These are phyloP conservation scores for Pontederia paniculata DNA, from an alignment of 176 grass and related monocot species.

Conservation along the genomic window DNA sequence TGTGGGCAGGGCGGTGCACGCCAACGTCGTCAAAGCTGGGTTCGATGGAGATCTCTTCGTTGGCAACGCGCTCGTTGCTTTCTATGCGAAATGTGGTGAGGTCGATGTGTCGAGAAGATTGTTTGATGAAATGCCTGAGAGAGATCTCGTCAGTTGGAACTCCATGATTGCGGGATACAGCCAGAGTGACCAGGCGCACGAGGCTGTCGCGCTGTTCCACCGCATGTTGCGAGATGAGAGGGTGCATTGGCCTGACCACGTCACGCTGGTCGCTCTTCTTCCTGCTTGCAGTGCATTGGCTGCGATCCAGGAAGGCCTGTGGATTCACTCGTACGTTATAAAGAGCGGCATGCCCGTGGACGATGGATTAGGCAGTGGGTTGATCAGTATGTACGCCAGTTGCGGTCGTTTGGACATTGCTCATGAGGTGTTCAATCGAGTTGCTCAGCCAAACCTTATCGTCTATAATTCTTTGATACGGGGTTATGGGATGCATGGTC, in stretches of 20 bases:
- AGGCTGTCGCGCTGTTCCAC: slow-evolving; percentile 5
- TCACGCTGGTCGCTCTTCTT: background rate
- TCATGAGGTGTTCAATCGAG: background rate
- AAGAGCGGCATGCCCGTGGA: slow-evolving; percentile 2
- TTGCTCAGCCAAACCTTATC: background rate
- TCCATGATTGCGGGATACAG: slow-evolving; percentile 3
- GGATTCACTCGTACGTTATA: slow-evolving; percentile 7
- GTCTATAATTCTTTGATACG: slow-evolving; percentile 12
- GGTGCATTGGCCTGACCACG: background rate
- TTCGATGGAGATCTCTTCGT: background rate
- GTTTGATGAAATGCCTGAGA: slow-evolving; percentile 5
- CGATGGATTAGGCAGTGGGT: background rate
- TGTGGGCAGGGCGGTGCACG: background rate
- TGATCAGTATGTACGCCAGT: slow-evolving; percentile 9
- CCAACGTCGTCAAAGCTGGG: background rate
- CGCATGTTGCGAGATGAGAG: background rate
- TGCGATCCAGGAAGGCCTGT: background rate
- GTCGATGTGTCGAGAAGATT: slow-evolving; percentile 4
- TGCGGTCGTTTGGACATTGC: slow-evolving; percentile 9
- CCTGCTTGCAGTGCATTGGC: slow-evolving; percentile 4
- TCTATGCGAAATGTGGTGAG: background rate
- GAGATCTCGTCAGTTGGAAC: slow-evolving; percentile 11
- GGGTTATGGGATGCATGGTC: slow-evolving; percentile 20
- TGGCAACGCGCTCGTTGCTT: background rate
- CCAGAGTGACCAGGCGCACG: background rate